Conservation (phyloP, 31 red algal species). For the Porphyra umbilicalis region DNA sequence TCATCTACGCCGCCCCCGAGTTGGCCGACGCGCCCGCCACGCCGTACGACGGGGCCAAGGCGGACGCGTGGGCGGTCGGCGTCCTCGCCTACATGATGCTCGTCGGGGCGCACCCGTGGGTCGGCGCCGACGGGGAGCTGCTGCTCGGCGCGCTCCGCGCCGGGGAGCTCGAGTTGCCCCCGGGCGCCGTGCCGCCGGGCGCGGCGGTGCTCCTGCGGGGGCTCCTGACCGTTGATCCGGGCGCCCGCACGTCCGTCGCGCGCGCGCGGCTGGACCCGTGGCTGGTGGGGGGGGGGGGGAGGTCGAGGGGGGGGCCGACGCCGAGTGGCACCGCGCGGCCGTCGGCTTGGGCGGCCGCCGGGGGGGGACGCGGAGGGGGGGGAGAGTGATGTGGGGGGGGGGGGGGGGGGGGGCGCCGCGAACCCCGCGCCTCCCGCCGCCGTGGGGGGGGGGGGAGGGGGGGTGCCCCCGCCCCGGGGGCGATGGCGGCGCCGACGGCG, state of each 20-base stretch:
- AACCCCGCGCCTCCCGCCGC: too few species aligned
- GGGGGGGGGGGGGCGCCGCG: too few species aligned
- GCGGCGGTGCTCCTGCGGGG: slow-evolving; percentile 57
- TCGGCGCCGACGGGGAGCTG: slow-evolving; percentile 56
- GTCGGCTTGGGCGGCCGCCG: neutral
- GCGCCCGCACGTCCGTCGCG: slow-evolving; percentile 45
- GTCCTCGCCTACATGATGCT: slow-evolving; percentile 80
- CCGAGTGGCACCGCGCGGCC: neutral
- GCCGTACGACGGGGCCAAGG: slow-evolving; percentile 67
- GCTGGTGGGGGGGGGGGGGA: slow-evolving; percentile 13
- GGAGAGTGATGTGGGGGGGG: neutral
- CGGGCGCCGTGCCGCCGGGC: slow-evolving; percentile 34
- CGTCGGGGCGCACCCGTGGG: slow-evolving; percentile 76
- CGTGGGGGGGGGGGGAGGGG: neutral
- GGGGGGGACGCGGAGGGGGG: neutral
- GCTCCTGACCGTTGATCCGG: slow-evolving; percentile 34
- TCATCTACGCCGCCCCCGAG: slow-evolving; percentile 85
- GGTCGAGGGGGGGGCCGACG: neutral
- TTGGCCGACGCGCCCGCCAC: slow-evolving; percentile 40
- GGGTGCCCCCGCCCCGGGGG: neutral
- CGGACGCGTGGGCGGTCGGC: slow-evolving; percentile 79
- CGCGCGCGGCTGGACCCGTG: slow-evolving; percentile 59
- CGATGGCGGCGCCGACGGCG: neutral
- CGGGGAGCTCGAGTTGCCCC: slow-evolving; percentile 38
- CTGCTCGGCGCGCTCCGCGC: slow-evolving; percentile 60